These are phyloP conservation scores for Psilocybe mexicana DNA, from an alignment of 1,284 basidiomycete genomes.

Conservation along the genomic window DNA sequence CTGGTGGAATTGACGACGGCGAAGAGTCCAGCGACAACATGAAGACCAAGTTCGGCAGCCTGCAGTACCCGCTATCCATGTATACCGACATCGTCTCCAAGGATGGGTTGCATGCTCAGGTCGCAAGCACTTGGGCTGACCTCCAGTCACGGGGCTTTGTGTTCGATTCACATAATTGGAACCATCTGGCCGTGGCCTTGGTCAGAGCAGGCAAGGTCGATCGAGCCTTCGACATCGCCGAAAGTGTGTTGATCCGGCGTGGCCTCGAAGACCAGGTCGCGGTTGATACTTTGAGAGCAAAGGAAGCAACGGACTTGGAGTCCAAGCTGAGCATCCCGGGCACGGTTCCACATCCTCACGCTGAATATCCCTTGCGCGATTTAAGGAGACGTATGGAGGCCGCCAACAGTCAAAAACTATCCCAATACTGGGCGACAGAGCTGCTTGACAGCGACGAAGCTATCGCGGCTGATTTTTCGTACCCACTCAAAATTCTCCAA, in stretches of 20 bases:
- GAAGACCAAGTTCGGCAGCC: constrained; percentile 12
- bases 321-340: constrained; percentile 5
- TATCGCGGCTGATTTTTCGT: constrained; percentile 43
- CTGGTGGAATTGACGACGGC: background rate
- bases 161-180: constrained; percentile 94
- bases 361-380: constrained; percentile 5
- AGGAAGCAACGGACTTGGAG: constrained; percentile 6
- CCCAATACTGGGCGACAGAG: background rate
- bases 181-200: constrained; percentile 77
- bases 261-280: constrained; percentile 36
- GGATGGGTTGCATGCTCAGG: constrained; percentile 61
- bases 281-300: constrained; percentile 3
- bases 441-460: constrained; percentile 11
- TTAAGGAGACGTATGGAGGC: background rate
- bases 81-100: constrained; percentile 78
- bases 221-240: constrained; percentile 83
- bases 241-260: constrained; percentile 75
- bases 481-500: constrained; percentile 44
- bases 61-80: constrained; percentile 78
- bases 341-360: background rate
- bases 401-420: background rate
- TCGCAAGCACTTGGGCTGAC: constrained; percentile 70
- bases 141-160: constrained; percentile 72
- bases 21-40: background rate
- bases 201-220: constrained; percentile 78